Evolutionary conservation across 768 basidiomycete genomes (phyloP).

Genomic region (Cubamyces lactineus): DNA sequence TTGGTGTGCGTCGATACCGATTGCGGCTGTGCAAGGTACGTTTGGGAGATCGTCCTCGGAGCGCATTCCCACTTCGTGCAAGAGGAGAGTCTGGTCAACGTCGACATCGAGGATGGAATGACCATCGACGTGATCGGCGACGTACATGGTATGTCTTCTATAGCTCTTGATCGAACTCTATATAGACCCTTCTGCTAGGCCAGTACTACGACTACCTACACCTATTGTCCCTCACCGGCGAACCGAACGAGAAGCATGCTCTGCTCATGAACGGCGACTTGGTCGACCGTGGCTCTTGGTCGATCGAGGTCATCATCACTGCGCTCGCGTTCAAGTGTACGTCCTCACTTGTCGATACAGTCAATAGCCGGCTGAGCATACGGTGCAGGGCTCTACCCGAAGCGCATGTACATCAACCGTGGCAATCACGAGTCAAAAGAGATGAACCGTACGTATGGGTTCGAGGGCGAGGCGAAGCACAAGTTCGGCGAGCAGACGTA

Average conservation of each 20-base stretch:
- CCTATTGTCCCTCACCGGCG: slow-evolving; percentile 82
- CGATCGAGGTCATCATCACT: slow-evolving; percentile 88
- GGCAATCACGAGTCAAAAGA: slow-evolving; percentile 98
- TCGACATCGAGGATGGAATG: slow-evolving; percentile 72
- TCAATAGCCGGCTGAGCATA: background rate
- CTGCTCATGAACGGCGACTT: slow-evolving; percentile 94
- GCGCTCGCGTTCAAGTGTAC: slow-evolving; percentile 95
- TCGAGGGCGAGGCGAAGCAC: slow-evolving; percentile 95
- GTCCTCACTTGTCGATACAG: slow-evolving; percentile 29
- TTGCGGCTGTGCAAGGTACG: slow-evolving; percentile 53
- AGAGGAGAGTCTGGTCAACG: slow-evolving; percentile 81
- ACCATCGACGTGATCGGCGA: slow-evolving; percentile 96
- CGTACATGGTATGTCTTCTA: slow-evolving; percentile 70
- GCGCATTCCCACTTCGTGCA: slow-evolving; percentile 74
- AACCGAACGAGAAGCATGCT: slow-evolving; percentile 83
- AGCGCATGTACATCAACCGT: slow-evolving; percentile 88
- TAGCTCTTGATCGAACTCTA: background rate
- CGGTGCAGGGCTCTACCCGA: slow-evolving; percentile 83
- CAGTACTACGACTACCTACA: slow-evolving; percentile 96
- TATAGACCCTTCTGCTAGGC: slow-evolving; percentile 47
- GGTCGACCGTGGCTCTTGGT: slow-evolving; percentile 97
- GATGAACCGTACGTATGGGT: slow-evolving; percentile 95
- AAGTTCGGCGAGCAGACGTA: slow-evolving; percentile 97
- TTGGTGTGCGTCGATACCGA: too few species aligned
- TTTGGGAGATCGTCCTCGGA: slow-evolving; percentile 94